Evolutionary conservation across 495 filamentous ascomycete species (phyloP).

Genomic region (Evernia prunastri): DNA sequence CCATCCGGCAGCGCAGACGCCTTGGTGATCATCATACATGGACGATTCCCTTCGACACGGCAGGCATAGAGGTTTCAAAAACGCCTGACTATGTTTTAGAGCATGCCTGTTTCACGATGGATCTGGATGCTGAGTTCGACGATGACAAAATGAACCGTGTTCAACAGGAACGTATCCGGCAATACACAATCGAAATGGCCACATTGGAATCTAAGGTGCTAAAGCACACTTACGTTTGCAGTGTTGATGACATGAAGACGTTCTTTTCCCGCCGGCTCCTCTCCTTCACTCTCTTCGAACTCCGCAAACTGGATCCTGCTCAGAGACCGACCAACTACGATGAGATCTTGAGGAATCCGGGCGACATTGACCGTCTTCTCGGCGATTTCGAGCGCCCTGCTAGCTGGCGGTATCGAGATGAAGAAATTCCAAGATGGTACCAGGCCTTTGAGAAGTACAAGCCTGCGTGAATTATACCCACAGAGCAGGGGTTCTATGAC

Average conservation of each 20-base stretch:
- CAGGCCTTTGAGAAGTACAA: background rate
- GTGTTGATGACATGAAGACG: background rate
- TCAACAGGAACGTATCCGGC: background rate
- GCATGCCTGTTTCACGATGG: background rate
- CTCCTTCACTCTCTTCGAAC: background rate
- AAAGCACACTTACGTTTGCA: background rate
- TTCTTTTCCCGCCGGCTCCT: background rate
- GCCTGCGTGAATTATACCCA: background rate
- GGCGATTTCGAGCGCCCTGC: background rate
- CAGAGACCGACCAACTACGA: background rate
- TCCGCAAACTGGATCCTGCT: background rate
- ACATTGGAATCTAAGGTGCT: background rate
- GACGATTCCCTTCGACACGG: constrained; percentile 13
- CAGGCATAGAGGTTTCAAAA: background rate
- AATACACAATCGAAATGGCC: background rate
- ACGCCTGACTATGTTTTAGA: constrained; percentile 15
- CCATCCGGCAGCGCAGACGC: background rate
- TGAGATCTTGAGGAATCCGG: background rate
- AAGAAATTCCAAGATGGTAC: constrained; percentile 8
- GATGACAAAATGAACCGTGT: background rate
- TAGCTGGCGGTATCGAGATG: constrained; percentile 1
- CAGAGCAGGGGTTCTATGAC: background rate
- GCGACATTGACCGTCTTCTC: background rate
- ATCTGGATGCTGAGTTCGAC: too few species aligned
- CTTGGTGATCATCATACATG: constrained; percentile 12